These are phyloP conservation scores for Plantago ovata DNA, from an alignment of 257 asterid species.

Conservation along the genomic window DNA sequence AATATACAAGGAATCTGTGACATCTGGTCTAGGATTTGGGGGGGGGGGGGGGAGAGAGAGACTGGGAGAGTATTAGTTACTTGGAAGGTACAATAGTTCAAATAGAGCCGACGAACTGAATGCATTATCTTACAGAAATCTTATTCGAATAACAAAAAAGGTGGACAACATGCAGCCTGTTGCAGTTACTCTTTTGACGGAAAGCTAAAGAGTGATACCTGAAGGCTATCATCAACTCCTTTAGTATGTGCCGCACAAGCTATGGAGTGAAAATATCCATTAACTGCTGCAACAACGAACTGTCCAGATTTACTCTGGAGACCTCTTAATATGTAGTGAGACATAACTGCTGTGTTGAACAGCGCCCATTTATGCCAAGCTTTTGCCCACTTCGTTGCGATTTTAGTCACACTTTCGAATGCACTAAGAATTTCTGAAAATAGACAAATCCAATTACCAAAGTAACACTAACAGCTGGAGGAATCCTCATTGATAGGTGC, in stretches of 20 bases:
- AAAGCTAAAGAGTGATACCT: conserved; percentile 43
- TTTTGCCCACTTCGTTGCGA: conserved; percentile 87
- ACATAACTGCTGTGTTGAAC: conserved; percentile 97
- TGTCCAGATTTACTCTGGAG: conserved; percentile 63
- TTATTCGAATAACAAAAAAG: conserved; percentile 8
- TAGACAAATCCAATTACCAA: conserved; percentile 25
- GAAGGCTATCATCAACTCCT: conserved; percentile 98
- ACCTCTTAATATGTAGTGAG: conserved; percentile 84
- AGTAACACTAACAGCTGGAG: conserved; percentile 10
- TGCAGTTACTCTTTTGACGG: conserved; percentile 8
- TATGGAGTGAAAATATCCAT: conserved; percentile 97
- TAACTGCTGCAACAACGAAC: conserved; percentile 92
- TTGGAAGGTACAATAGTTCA: conserved; percentile 2
- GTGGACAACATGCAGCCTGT: conserved; percentile 6
- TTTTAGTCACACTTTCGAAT: conserved; percentile 76
- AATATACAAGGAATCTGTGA: no score
- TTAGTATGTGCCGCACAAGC: conserved; percentile 96
- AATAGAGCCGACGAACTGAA: conserved; percentile 14
- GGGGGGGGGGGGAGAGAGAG: no score
- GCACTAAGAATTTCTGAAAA: conserved; percentile 83
- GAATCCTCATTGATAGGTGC: conserved; percentile 20
- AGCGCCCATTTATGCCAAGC: conserved; percentile 99
- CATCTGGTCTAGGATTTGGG: no score
- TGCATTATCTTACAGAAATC: not conserved
- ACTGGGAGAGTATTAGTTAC: no score